Evolutionary conservation across 192 early-diverging fungal genomes (phyloP).

Genomic region (Linnemannia elongata): DNA sequence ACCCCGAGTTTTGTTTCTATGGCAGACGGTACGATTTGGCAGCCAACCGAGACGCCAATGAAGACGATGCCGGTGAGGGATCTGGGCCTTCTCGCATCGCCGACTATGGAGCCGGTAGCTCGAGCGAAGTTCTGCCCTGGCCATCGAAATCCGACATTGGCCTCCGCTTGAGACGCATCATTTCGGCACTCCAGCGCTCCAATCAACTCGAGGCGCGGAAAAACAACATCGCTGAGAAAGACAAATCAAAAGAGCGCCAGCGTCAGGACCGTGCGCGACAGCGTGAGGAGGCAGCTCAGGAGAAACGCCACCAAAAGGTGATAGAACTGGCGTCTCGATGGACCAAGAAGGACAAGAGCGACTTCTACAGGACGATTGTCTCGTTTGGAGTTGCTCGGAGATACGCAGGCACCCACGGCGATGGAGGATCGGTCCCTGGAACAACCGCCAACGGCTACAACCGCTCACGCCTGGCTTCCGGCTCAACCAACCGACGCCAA

Average conservation of each 20-base stretch:
- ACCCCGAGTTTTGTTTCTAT: constrained; percentile 67
- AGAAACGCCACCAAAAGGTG: constrained; percentile 55
- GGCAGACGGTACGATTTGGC: constrained; percentile 60
- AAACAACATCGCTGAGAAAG: constrained; percentile 54
- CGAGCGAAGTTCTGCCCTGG: constrained; percentile 62
- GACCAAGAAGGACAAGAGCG: constrained; percentile 65
- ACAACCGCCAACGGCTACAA: constrained; percentile 64
- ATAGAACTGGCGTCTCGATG: constrained; percentile 61
- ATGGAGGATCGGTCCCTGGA: constrained; percentile 24
- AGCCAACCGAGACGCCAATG: constrained; percentile 47
- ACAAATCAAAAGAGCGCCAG: constrained; percentile 52
- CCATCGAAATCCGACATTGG: constrained; percentile 74
- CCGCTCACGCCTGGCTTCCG: constrained; percentile 63
- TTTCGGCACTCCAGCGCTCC: constrained; percentile 67
- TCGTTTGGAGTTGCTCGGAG: constrained; percentile 67
- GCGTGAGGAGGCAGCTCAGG: constrained; percentile 55
- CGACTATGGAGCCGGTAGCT: constrained; percentile 11
- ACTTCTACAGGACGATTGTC: constrained; percentile 66
- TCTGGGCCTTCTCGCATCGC: constrained; percentile 15
- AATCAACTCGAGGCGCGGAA: constrained; percentile 59
- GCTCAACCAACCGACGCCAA: constrained; percentile 10
- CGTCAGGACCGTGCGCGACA: constrained; percentile 56
- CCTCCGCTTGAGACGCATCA: constrained; percentile 67
- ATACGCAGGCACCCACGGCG: constrained; percentile 10
- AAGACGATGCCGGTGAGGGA: constrained; percentile 41